Evolutionary conservation across 2,329 filamentous ascomycete genomes (phyloP), one percentile per base, ranked within the genome.

Genomic region (Colletotrichum gloeosporioides): DNA sequence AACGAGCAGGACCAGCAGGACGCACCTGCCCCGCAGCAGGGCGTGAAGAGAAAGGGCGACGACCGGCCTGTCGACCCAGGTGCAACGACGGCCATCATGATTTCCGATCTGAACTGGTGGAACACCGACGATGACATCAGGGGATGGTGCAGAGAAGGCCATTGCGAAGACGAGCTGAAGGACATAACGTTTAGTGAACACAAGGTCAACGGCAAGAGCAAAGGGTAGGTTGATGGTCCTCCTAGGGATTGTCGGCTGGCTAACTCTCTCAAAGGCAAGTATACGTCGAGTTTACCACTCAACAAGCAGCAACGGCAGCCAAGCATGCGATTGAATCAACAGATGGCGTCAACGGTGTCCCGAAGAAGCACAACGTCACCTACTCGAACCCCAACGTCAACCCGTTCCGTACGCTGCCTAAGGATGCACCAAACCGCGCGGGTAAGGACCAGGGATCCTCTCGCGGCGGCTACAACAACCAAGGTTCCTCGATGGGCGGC

Each of bases 191-290:
- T 99, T 84, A 98, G 95, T 81, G 97, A 99, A 84, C 97, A 99
- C 86, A 99, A 99, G 84, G 96, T 99, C 64, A 99, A 99, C 80
- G 97, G 97, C 80, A 99, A 99, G 87, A 98, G 95, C 86, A 98
- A 99, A 88, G 96, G 97, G 96, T 98, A 89, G 78, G 85, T 25
- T 18, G 22, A 22, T 22, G 22, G 22, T 22, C 22, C 22, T 22
- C 22, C 22, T 22, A 15, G 8, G 13, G 53, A 4, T 18, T 55
- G n/a, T 57, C 7, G 57, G 62, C 9, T 9, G 27, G 49, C 70
- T 76, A n/a, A 76, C 59, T 62, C 22, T 27, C 3, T 4, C 39
- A 12, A 78, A 93, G 92, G 10, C 92, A 93, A 90, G 95, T 94
- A 7, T 99, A 96, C 82, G 88, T 99, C 62, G 95, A 98, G 81